Percentiles rank a stretch among this genome's conserved stretches.
These are phyloP conservation scores for Effrenium voratum DNA, from an alignment of 73 alveolate genomes.

Conservation along the genomic window DNA sequence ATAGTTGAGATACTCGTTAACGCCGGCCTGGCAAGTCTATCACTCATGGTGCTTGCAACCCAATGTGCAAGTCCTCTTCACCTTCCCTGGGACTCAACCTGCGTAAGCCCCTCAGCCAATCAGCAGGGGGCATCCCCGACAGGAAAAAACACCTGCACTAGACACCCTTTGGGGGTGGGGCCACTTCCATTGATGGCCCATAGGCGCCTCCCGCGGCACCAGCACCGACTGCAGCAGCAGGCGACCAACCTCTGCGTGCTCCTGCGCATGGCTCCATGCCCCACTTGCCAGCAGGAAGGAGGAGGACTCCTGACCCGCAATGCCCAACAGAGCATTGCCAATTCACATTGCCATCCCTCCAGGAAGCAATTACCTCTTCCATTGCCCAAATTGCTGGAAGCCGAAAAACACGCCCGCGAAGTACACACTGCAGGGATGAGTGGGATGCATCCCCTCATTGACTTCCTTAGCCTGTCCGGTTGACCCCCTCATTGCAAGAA, in stretches of 20 bases:
- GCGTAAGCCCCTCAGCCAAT: background rate
- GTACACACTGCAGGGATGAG: too few species aligned
- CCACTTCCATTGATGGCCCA: background rate
- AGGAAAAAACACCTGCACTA: background rate
- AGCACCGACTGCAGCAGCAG: conserved; percentile 21
- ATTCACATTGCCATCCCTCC: too few species aligned
- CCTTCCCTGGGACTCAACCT: background rate
- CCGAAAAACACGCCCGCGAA: too few species aligned
- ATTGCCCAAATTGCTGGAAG: too few species aligned
- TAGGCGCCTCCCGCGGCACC: background rate
- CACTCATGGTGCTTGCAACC: background rate
- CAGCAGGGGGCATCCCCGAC: background rate
- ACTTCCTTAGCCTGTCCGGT: too few species aligned
- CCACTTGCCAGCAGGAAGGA: too few species aligned
- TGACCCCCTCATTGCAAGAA: too few species aligned
- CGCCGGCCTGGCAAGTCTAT: background rate
- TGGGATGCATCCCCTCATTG: too few species aligned
- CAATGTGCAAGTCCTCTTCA: background rate
- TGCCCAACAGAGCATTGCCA: too few species aligned
- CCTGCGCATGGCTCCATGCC: too few species aligned
- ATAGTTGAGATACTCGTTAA: background rate
- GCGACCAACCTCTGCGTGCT: conserved; percentile 29
- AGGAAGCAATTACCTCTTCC: too few species aligned
- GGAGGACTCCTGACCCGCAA: too few species aligned
- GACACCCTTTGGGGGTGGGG: background rate